Conservation (phyloP, 768 basidiomycete genomes). For the Lactarius hengduanensis region DNA sequence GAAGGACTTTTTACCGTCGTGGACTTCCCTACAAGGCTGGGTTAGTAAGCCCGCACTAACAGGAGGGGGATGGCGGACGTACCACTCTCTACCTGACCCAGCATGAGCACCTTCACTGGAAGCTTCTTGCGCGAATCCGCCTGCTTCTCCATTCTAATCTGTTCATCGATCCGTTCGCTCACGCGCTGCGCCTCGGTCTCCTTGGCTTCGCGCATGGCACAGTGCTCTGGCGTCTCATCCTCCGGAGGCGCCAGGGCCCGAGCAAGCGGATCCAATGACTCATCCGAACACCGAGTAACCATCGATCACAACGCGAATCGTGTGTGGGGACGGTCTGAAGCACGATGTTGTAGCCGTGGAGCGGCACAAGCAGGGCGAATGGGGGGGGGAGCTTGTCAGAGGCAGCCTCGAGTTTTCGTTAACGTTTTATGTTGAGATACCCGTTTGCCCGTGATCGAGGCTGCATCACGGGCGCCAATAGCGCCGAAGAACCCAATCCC, state of each 20-base stretch:
- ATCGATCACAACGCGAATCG: conserved; percentile 5
- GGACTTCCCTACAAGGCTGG: conserved; percentile 3
- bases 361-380: neutral
- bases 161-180: conserved; percentile 32
- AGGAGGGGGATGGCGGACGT: neutral
- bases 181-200: conserved; percentile 31
- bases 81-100: conserved; percentile 30
- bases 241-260: neutral
- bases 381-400: neutral
- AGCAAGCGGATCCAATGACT: conserved; percentile 7
- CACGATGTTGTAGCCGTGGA: neutral
- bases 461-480: conserved; percentile 4
- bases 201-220: conserved; percentile 26
- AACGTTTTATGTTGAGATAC: conserved; percentile 12
- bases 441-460: conserved; percentile 6
- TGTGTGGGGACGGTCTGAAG: neutral
- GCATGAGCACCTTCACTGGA: conserved; percentile 32
- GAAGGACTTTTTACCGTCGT: conserved; percentile 20
- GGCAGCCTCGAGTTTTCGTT: too few relatives aligned
- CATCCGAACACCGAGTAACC: conserved; percentile 8
- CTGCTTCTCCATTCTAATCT: conserved; percentile 27
- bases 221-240: conserved; percentile 28
- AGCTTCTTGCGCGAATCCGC: conserved; percentile 25
- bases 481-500: neutral
- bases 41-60: neutral